Evolutionary conservation across 257 asterid species (phyloP), one percentile per base, ranked within the genome.

Genomic region (Dorcoceras hygrometricum): DNA sequence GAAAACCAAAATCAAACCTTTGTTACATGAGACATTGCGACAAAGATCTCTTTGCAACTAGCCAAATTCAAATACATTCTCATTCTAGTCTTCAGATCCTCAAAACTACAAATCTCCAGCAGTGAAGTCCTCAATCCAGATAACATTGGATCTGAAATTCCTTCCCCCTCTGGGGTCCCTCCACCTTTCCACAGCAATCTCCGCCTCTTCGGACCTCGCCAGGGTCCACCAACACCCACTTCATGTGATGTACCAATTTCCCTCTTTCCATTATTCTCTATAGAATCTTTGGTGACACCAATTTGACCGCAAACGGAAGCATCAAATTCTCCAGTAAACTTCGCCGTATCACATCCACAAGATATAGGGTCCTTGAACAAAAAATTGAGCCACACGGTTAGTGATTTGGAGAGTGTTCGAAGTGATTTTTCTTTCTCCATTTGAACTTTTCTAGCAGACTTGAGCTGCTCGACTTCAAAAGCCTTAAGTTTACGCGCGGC

Each of bases 201-300:
- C 72, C 80, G 99, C 80, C 97, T 85, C 84, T 94, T 94, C 18
- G 99, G 96, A 27, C 83, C 96, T 50, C 97, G 77, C 96, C 96
- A 94, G 6, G 81, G 84, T 77, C 84, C 94, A 39, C 84, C 96
- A 25, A 86, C 80, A 14, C 91, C 96, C 75, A 87, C 89, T 66
- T 62, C 71, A 48, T 74, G 51, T 11, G 82, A 80, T 2, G 80
- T 75, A 63, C 83, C 76, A 28, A 80, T 80, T 67, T 81, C 96
- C 76, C 97, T 79, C 83, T 93, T 94, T 78, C 96, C 95, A 77
- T 78, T 81, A 55, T 48, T 75, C 70, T 4, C 72, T 23, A 71
- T 1, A 46, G 71, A 63, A 12, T 65, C 76, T 57, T 67, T 68
- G 23, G 54, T 31, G 59, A 76, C 67, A 8, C 75, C 55, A 59